Conservation (phyloP, 768 basidiomycete genomes). For the Boletus vermiculosoides region DNA sequence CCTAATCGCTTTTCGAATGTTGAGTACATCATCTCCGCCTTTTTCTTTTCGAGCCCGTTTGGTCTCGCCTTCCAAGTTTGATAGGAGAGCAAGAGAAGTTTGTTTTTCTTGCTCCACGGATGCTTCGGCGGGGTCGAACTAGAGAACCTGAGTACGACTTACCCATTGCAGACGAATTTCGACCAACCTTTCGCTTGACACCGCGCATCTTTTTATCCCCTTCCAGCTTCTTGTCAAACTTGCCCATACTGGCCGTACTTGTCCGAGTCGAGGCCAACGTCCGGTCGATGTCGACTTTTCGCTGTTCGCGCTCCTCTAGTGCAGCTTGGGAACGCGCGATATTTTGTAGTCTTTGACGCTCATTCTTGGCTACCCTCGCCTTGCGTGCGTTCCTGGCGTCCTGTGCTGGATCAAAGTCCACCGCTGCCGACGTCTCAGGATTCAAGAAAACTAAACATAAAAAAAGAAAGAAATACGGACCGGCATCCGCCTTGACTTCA, state of each 20-base stretch:
- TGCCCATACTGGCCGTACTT: slow-evolving; percentile 95
- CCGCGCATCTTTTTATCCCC: slow-evolving; percentile 89
- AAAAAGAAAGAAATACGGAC: slow-evolving; percentile 42
- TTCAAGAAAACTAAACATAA: neutral
- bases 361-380: slow-evolving; percentile 80
- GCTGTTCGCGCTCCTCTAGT: slow-evolving; percentile 40
- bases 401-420: slow-evolving; percentile 77
- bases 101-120: slow-evolving; percentile 67
- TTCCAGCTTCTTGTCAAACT: slow-evolving; percentile 85
- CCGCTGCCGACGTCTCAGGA: slow-evolving; percentile 44
- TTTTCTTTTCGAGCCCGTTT: slow-evolving; percentile 52
- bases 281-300: slow-evolving; percentile 73
- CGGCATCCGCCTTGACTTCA: slow-evolving; percentile 84
- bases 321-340: slow-evolving; percentile 51
- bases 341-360: slow-evolving; percentile 73
- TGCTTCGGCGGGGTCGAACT: slow-evolving; percentile 86
- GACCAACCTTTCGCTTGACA: slow-evolving; percentile 85
- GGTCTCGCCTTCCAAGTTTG: slow-evolving; percentile 68
- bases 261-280: slow-evolving; percentile 72
- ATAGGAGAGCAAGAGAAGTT: slow-evolving; percentile 69
- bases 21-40: slow-evolving; percentile 56
- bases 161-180: neutral
- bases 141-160: slow-evolving; percentile 2
- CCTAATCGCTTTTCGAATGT: slow-evolving; percentile 86
- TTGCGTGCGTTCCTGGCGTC: slow-evolving; percentile 78